Percentiles rank a stretch among this genome's conserved stretches.
These are phyloP conservation scores for Ganoderma sp. DNA, from an alignment of 1,284 basidiomycete genomes.

Conservation along the genomic window DNA sequence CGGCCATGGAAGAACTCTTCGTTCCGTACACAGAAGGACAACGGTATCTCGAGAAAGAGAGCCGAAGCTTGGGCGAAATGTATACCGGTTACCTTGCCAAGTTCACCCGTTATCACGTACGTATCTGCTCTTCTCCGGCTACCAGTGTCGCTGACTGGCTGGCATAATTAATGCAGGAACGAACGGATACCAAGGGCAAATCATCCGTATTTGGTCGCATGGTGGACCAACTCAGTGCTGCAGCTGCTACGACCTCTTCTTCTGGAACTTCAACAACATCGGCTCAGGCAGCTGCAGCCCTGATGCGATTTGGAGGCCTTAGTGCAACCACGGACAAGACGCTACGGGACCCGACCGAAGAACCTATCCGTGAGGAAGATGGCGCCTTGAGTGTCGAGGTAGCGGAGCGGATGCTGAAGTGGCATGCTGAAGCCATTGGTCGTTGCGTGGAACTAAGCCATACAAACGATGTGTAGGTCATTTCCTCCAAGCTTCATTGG, in stretches of 20 bases:
- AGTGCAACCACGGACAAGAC: conserved; percentile 57
- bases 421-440: conserved; percentile 96
- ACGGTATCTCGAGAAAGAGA: conserved; percentile 93
- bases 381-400: conserved; percentile 77
- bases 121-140: conserved; percentile 37
- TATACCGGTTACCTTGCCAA: conserved; percentile 78
- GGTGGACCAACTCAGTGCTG: conserved; percentile 87
- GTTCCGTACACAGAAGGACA: conserved; percentile 92
- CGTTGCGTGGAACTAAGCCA: conserved; percentile 88
- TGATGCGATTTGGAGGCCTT: conserved; percentile 85
- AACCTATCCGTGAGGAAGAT: conserved; percentile 79
- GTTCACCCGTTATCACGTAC: conserved; percentile 91
- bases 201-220: conserved; percentile 90
- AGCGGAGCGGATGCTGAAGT: conserved; percentile 90
- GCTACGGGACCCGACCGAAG: conserved; percentile 65
- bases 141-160: conserved; percentile 13
- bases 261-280: conserved; percentile 68
- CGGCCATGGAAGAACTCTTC: conserved; percentile 95
- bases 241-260: conserved; percentile 67
- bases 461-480: conserved; percentile 79
- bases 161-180: conserved; percentile 55
- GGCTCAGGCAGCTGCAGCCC: conserved; percentile 78
- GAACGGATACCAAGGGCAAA: conserved; percentile 76
- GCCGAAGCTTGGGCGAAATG: conserved; percentile 83
- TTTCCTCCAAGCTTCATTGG: not conserved